phyloP scores from a whole-genome alignment of 139 green algal species.

The Closterium sp. region DNA sequence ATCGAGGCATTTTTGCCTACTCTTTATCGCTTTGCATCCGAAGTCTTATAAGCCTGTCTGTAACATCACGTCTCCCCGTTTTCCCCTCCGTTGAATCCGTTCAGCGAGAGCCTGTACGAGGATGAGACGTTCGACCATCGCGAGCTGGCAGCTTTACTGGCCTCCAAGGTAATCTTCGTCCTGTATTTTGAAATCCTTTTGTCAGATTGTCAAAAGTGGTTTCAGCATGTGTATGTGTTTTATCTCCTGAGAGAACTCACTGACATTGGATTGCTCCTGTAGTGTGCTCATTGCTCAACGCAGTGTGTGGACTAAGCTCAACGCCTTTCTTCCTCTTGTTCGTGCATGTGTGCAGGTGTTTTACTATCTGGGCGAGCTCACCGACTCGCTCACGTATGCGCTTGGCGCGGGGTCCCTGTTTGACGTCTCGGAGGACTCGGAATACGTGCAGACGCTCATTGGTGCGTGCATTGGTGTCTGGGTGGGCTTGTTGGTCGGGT shows the following conservation, averaged over 20 bases:
- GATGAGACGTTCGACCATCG: constrained; percentile 89
- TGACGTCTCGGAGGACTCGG: constrained; percentile 79
- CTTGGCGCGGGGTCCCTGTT: constrained; percentile 88
- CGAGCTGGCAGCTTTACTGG: constrained; percentile 90
- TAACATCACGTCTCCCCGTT: neutral
- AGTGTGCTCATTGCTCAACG: no score
- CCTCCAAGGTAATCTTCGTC: constrained; percentile 82
- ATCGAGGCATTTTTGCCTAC: no score
- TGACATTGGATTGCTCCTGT: constrained; percentile 69
- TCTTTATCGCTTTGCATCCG: no score
- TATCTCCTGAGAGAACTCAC: constrained; percentile 97
- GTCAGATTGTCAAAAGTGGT: no score
- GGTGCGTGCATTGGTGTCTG: no score
- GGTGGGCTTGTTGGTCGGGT: no score
- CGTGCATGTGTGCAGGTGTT: constrained; percentile 79
- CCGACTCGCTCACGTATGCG: constrained; percentile 92
- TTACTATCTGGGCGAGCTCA: constrained; percentile 95
- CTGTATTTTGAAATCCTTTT: neutral
- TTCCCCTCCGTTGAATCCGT: neutral
- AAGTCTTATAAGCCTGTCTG: no score
- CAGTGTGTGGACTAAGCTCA: no score
- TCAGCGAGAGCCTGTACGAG: constrained; percentile 91
- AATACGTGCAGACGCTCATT: constrained; percentile 94
- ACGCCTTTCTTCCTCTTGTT: no score
- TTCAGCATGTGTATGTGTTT: constrained; percentile 97